Evolutionary conservation across 345 rosid genomes (phyloP), one percentile per base, ranked within the genome.

Genomic region (Camelina laxa): DNA sequence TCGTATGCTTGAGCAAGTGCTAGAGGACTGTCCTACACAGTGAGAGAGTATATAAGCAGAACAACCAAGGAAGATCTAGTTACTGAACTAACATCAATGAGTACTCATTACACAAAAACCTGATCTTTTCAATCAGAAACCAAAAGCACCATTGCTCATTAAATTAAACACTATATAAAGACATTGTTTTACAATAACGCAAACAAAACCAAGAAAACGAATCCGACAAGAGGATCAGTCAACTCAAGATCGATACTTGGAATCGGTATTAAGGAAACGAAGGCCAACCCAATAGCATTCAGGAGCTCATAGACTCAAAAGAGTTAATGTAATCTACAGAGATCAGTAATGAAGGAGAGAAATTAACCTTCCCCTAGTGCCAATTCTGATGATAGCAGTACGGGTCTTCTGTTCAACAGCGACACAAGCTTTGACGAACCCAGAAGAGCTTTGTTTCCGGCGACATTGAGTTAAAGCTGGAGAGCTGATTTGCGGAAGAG

Each of bases 1-100:
- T 95, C 97, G n/a, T 90, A 83, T 70, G 99, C 98, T 79, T 95
- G 99, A 67, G 99, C 99, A 74, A 95, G 96, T 24, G 98, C 99
- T 48, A 95, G 79, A 6, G 99, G 99, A 81, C 99, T 95, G 86
- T 70, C 87, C 86, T 79, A 79, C 72, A 82, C 20, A 73, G 60
- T 45, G 55, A 69, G 51, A 69, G 80, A 80, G 65, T 60, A 51
- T 30, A 75, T 84, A 58, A 80, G 79, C 62, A 69, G 48, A 80
- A 17, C 20, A 73, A 19, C 62, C 51, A 42, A 61, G 67, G 38
- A 73, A 51, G 68, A n/a, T n/a, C n/a, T n/a, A n/a, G n/a, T n/a
- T n/a, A n/a, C n/a, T n/a, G n/a, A n/a, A n/a, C n/a, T n/a, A n/a
- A n/a, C 7, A 7, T 10, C 51, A 42, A 63, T 1, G 14, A 24